Evolutionary conservation across 331 rosid species (phyloP), one percentile per base, ranked within the genome.

Genomic region (Quercus tomentella): DNA sequence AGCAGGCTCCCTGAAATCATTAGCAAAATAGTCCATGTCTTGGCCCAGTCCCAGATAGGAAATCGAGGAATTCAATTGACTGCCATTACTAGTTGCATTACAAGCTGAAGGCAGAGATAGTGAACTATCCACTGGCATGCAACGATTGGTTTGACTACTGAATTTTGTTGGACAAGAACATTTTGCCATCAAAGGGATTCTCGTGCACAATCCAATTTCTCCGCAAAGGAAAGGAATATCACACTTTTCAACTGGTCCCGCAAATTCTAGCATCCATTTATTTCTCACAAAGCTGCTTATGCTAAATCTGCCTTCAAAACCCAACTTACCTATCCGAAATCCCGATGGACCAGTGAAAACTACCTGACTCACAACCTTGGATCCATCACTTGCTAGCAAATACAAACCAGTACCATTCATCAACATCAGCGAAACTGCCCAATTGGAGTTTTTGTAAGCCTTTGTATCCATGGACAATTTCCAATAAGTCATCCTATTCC

Each of bases 101-200:
- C 98, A 94, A 78, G 90, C 80, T 74, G 57, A 1, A 21, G 92
- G 84, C 79, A 89, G 78, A 62, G 90, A 83, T 78, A 80, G 82
- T 14, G 96, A 88, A 76, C 83, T 75, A 71, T 78, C 76, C 61
- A 58, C 88, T 12, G 97, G 98, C 30, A 84, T 80, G 73, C 98
- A 94, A 73, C 83, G 94, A 73, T 58, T 75, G 72, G 3, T 35
- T 83, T 72, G 60, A 49, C 0, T 7, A 65, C 21, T 86, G 80
- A 94, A 94, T 63, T 73, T 79, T 70, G 81, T 41, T 8, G 97
- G 95, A 81, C 97, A 94, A 60, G 97, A 89, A 76, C 98, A 94
- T 43, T 76, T 22, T 62, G 86, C 80, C 17, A 86, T 80, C 4
- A 73, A 49, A 80, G 87, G 4, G 63, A 57, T 51, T 70, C 58